Evolutionary conservation across 1,284 basidiomycete genomes (phyloP).

Genomic region (Pseudozyma sp.): DNA sequence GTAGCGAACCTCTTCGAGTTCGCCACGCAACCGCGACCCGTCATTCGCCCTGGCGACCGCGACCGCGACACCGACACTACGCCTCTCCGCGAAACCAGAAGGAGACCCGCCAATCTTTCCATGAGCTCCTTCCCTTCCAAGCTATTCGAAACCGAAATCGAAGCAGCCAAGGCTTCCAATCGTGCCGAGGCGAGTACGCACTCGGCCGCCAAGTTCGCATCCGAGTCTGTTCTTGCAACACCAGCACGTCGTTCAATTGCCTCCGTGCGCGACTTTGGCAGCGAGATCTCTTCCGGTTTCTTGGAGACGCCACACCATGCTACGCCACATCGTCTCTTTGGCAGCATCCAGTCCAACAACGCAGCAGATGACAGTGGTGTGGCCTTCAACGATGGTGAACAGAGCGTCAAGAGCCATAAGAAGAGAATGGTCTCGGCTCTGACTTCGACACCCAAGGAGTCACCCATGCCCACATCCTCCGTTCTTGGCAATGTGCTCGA

Average conservation of each 20-base stretch:
- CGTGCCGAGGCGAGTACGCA: background rate
- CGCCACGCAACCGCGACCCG: conserved; percentile 47
- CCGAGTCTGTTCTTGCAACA: conserved; percentile 21
- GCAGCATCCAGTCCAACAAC: conserved; percentile 20
- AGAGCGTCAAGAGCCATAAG: conserved; percentile 30
- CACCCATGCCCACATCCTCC: conserved; percentile 3
- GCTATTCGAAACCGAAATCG: conserved; percentile 50
- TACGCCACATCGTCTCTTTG: conserved; percentile 37
- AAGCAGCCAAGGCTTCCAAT: conserved; percentile 31
- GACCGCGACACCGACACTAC: conserved; percentile 26
- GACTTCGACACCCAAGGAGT: conserved; percentile 18
- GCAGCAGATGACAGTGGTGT: conserved; percentile 53
- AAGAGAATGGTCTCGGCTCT: conserved; percentile 26
- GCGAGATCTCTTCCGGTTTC: conserved; percentile 8
- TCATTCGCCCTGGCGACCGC: conserved; percentile 28
- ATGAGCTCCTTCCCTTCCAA: conserved; percentile 47
- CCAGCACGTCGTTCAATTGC: conserved; percentile 28
- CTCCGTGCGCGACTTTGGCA: conserved; percentile 9
- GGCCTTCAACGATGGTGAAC: conserved; percentile 39
- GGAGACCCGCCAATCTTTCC: conserved; percentile 36
- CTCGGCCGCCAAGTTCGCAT: conserved; percentile 3
- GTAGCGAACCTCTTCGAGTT: conserved; percentile 55
- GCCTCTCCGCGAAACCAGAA: conserved; percentile 35
- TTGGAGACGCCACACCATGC: conserved; percentile 27
- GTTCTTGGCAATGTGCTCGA: conserved; percentile 21